Conservation (phyloP, 2,329 filamentous ascomycete species). For the Beauveria rudraprayagi region DNA sequence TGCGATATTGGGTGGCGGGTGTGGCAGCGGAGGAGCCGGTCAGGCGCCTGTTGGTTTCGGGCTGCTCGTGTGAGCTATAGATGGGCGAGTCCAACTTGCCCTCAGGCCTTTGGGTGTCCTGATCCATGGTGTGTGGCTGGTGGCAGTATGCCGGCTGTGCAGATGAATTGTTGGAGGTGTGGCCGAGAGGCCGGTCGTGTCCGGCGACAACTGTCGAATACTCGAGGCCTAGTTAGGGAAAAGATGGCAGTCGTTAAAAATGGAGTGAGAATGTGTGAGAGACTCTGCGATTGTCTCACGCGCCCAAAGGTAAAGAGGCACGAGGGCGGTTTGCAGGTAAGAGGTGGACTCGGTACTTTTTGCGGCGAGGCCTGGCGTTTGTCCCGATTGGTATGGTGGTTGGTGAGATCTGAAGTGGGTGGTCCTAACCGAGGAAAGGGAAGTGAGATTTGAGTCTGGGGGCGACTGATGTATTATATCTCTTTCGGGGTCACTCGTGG, state of each 20-base stretch:
- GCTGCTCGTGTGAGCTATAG: not conserved
- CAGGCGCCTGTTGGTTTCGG: not conserved
- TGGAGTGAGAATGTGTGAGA: not conserved
- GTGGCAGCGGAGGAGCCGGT: slow-evolving; percentile 16
- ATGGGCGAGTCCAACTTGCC: not conserved
- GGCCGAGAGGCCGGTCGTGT: not conserved
- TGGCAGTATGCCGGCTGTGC: not conserved
- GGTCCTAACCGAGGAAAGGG: not conserved
- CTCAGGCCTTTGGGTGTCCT: not conserved
- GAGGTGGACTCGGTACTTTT: slow-evolving; percentile 5
- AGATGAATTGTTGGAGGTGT: not conserved
- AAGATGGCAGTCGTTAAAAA: not conserved
- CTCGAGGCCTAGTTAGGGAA: not conserved
- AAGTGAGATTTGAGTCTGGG: not conserved
- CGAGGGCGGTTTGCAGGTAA: not conserved
- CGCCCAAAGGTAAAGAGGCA: not conserved
- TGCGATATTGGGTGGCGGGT: slow-evolving; percentile 28
- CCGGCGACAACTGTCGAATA: not conserved
- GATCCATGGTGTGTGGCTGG: not conserved
- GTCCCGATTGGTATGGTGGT: not conserved
- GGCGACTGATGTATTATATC: not conserved
- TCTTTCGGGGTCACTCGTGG: too few species aligned
- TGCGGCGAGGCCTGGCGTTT: not conserved
- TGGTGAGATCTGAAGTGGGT: not conserved
- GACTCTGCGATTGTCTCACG: not conserved